A percentile compares a stretch with the other conserved stretches of the same genome.
phyloP scores from a whole-genome alignment of 1,139 yeast species.

The Cylindricascospora bacillispora region DNA sequence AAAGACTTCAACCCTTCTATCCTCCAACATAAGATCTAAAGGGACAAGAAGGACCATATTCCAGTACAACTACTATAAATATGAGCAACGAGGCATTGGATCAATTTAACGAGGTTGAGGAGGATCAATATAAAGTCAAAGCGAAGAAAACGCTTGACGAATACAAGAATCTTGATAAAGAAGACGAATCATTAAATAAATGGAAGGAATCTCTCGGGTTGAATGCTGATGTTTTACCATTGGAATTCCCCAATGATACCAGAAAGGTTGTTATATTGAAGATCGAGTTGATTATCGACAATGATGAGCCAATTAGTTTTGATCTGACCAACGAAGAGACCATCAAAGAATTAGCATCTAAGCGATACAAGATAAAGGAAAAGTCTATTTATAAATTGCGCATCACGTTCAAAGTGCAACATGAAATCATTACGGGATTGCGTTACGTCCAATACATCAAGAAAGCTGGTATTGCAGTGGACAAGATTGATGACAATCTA shows the following conservation, averaged over 20 bases:
- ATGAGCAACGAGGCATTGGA: neutral
- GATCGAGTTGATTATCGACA: conserved; percentile 58
- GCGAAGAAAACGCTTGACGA: conserved; percentile 82
- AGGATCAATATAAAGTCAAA: conserved; percentile 63
- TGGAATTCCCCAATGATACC: conserved; percentile 49
- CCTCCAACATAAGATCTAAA: too few relatives aligned
- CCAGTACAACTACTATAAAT: neutral
- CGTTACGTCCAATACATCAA: conserved; percentile 76
- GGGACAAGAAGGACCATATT: too few relatives aligned
- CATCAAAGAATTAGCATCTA: conserved; percentile 33
- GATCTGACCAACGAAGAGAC: conserved; percentile 46
- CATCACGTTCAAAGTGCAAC: conserved; percentile 75
- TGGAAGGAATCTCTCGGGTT: conserved; percentile 91
- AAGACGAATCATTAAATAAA: conserved; percentile 80
- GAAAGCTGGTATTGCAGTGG: conserved; percentile 79
- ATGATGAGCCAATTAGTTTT: conserved; percentile 49
- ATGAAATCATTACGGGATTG: conserved; percentile 83
- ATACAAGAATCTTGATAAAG: conserved; percentile 73
- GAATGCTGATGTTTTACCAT: conserved; percentile 46
- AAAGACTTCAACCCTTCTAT: too few relatives aligned
- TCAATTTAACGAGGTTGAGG: conserved; percentile 30
- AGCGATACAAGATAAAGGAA: conserved; percentile 53
- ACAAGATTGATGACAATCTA: conserved; percentile 74
- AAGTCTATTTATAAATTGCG: conserved; percentile 60
- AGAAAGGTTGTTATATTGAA: conserved; percentile 71